Evolutionary conservation across 257 asterid genomes (phyloP).

Genomic region (Fraxinus excelsior): DNA sequence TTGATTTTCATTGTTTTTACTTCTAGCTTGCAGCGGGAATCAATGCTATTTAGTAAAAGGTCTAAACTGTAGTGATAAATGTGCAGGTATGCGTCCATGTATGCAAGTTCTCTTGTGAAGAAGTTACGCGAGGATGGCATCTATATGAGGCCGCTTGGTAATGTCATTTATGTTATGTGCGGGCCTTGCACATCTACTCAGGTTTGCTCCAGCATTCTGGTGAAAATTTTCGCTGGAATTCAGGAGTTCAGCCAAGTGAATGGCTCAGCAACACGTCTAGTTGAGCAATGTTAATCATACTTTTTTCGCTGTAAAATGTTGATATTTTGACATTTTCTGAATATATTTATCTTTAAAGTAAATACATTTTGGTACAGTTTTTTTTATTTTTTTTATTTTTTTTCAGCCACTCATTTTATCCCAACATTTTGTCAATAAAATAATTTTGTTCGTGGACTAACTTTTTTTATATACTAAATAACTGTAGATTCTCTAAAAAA

Average conservation of each 20-base stretch:
- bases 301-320: too few relatives aligned
- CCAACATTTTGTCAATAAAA: too few relatives aligned
- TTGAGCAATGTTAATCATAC: not conserved
- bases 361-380: too few relatives aligned
- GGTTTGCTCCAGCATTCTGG: slow-evolving; percentile 50
- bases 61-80: not conserved
- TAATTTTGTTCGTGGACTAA: too few relatives aligned
- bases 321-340: too few relatives aligned
- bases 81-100: slow-evolving; percentile 82
- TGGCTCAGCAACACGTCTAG: slow-evolving; percentile 9
- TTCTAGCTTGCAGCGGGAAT: not conserved
- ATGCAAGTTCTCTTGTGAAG: slow-evolving; percentile 66
- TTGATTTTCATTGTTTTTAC: not conserved
- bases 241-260: slow-evolving; percentile 55
- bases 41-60: not conserved
- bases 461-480: too few relatives aligned
- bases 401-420: too few relatives aligned
- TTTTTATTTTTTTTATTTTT: too few relatives aligned
- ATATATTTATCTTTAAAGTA: too few relatives aligned
- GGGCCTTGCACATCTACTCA: slow-evolving; percentile 81
- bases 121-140: slow-evolving; percentile 81
- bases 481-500: too few relatives aligned
- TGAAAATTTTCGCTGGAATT: slow-evolving; percentile 57
- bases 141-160: slow-evolving; percentile 89
- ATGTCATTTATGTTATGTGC: slow-evolving; percentile 83